Percentiles rank a stretch among this genome's conserved stretches.
Evolutionary conservation across 257 asterid genomes (phyloP).

Genomic region (Henckelia pumila): DNA sequence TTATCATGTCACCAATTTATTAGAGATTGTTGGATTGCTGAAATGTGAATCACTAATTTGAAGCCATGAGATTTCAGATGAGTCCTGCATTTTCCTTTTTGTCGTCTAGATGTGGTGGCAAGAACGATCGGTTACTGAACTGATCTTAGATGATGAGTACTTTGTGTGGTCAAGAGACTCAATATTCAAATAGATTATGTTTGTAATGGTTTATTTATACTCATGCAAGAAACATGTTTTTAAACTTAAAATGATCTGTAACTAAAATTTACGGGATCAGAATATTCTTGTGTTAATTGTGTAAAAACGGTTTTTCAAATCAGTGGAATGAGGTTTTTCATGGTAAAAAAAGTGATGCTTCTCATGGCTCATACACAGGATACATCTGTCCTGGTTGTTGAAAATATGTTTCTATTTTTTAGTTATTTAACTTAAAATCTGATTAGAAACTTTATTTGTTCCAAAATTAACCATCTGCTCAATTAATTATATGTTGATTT

Average conservation of each 20-base stretch:
- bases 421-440: too few relatives aligned
- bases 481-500: neutral
- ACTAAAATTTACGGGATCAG: neutral
- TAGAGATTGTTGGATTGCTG: neutral
- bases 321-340: neutral
- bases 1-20: neutral
- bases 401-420: too few relatives aligned
- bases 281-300: neutral
- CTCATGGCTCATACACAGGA: too few relatives aligned
- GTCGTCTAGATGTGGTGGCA: neutral
- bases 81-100: neutral
- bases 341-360: too few relatives aligned
- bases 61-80: neutral
- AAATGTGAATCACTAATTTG: neutral
- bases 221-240: neutral
- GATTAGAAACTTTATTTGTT: too few relatives aligned
- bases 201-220: neutral
- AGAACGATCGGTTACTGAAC: neutral
- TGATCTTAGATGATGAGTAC: neutral
- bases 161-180: neutral
- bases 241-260: neutral
- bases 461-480: neutral
- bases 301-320: neutral
- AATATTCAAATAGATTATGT: conserved; percentile 1
- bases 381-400: too few relatives aligned